Base-by-base conservation (phyloP, 1,139 yeast species). In the Saccharomyces hybrid region DNA sequence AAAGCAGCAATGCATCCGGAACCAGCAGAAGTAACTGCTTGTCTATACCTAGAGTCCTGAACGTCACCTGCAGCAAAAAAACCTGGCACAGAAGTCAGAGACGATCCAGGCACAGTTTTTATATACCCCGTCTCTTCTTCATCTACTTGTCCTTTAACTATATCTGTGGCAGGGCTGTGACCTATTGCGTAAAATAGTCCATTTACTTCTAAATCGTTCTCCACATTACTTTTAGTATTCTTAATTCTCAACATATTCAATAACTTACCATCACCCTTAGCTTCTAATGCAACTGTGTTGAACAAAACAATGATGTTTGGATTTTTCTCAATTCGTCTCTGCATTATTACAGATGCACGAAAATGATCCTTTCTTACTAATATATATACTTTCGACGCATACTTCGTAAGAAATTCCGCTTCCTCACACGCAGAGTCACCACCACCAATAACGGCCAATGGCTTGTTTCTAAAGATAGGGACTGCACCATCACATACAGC, bases 401-500 rank as follows among this genome's bases (percentile, higher is more conserved):
- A 93, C 73, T 93, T 93, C 65, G 99, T 93, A 72, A 93, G 80
- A 75, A 93, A 93, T 61, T 88, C 77, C 16, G 99, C 99, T 76
- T 93, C 99, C 76, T 93, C 99, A 74, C 98, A 95, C 29, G 99
- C 99, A 61, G 97, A 90, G 73, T 93, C 99, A 72, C 99, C 99
- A 64, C 99, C 99, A 59, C 99, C 99, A 64, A 93, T 78, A 55
- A 93, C 99, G 16, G 96, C 98, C 68, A 93, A 81, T 46, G 99
- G 98, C 75, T 90, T 88, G 79, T 93, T 88, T 80, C 98, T 86
- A 79, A 93, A 93, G 67, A 93, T 90, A 66, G 99, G 99, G 49
- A 93, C 96, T 38, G 99, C 99, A 73, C 99, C 99, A 71, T 93
- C 99, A 76, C 99, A 93, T 58, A 93, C 99, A 51, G 99, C 99